phyloP scores from a whole-genome alignment of 192 early-diverging fungal species.

The Linnemannia exigua region DNA sequence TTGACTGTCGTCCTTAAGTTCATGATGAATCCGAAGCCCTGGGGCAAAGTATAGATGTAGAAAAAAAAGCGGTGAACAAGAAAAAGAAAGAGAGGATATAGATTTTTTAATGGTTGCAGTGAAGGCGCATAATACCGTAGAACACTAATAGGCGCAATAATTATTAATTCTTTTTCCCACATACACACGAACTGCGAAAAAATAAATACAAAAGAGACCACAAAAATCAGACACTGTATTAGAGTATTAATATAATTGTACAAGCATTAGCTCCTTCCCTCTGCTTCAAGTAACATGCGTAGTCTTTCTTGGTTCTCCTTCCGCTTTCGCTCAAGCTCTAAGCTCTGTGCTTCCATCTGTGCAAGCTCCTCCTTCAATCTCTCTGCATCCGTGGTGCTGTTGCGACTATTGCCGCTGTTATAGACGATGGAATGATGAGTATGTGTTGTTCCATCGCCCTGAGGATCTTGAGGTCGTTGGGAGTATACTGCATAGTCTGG shows the following conservation, averaged over 20 bases:
- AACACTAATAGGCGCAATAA: too few species aligned
- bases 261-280: background rate
- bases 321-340: background rate
- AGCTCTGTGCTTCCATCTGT: background rate
- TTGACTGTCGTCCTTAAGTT: conserved; percentile 35
- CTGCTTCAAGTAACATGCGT: background rate
- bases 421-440: background rate
- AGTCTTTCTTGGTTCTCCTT: background rate
- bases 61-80: background rate
- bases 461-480: background rate
- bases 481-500: background rate
- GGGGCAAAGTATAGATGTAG: conserved; percentile 28
- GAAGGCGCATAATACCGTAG: too few species aligned
- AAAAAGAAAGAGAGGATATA: background rate
- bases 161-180: background rate
- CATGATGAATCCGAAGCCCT: conserved; percentile 38
- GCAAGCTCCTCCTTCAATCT: background rate
- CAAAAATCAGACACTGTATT: too few species aligned
- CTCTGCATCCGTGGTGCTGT: background rate
- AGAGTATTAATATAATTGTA: too few species aligned
- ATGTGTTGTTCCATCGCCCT: background rate
- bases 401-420: background rate
- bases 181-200: background rate
- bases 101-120: too few species aligned
- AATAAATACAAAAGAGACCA: too few species aligned